phyloP scores from a whole-genome alignment of 1,284 basidiomycete species.

The Stygiomarasmius scandens region DNA sequence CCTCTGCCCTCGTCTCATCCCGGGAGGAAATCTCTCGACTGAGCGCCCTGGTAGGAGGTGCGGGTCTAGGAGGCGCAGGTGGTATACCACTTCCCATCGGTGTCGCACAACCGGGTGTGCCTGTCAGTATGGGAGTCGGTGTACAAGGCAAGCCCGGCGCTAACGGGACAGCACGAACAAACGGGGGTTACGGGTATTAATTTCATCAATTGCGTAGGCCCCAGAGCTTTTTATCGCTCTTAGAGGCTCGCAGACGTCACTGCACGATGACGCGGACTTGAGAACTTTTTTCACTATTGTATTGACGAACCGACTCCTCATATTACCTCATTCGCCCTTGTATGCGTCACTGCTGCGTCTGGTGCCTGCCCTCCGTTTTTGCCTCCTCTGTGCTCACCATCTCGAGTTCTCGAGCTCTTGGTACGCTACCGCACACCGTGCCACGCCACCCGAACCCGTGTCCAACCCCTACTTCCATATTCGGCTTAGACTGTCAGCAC shows the following conservation, averaged over 20 bases:
- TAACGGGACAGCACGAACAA: background rate
- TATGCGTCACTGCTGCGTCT: background rate
- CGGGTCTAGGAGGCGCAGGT: slow-evolving; percentile 46
- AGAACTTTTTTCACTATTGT: background rate
- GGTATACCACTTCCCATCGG: slow-evolving; percentile 8
- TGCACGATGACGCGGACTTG: background rate
- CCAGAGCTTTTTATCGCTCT: background rate
- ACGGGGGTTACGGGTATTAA: slow-evolving; percentile 17
- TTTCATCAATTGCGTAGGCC: background rate
- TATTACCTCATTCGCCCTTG: background rate
- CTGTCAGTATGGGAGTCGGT: slow-evolving; percentile 14
- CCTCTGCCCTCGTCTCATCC: slow-evolving; percentile 72
- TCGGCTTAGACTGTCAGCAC: background rate
- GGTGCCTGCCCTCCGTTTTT: background rate
- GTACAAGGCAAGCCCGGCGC: background rate
- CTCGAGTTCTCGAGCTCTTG: background rate
- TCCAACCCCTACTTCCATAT: background rate
- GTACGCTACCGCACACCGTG: background rate
- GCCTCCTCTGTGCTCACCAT: background rate
- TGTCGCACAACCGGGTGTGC: background rate
- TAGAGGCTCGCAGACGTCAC: background rate
- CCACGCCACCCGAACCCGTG: background rate
- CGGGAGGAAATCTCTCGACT: slow-evolving; percentile 82
- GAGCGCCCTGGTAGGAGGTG: slow-evolving; percentile 66
- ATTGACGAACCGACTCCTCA: background rate